Evolutionary conservation across 495 filamentous ascomycete species (phyloP), one percentile per base, ranked within the genome.

Genomic region (Aspergillus avenaceus): DNA sequence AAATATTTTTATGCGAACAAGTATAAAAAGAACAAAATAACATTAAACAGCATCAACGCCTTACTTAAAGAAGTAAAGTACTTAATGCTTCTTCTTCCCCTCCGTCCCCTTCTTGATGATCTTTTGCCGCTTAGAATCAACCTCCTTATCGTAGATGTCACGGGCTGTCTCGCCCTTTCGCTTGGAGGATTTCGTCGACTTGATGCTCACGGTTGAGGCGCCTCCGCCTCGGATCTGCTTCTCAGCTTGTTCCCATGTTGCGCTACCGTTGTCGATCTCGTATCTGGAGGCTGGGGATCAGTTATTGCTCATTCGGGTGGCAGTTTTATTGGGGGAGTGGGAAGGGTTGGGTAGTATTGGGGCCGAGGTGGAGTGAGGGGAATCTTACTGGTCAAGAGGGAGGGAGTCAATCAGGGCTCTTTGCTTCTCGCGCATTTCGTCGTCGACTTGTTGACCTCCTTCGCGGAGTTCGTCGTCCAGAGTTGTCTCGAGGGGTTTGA

Each of bases 391-490:
- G 54, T 95, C 89, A 36, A 98, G 74, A 26, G 91, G 91, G 36
- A 97, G 69, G 54, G 89, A 83, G 73, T 96, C 87, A 54, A 97
- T 95, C 52, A 97, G 68, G 48, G 87, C 86, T 58, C 85, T 81
- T 67, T 92, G 88, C 71, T 87, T 87, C 67, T 84, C 81, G 54
- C 81, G 78, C 62, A 96, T 64, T 41, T 80, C 84, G 27, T 72
- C 71, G 55, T 91, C 63, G 16, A 87, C 77, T 65, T 93, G 82
- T 55, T 91, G 77, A 2, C 87, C 90, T 11, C 84, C 93, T 56
- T 93, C 86, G 42, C 82, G 84, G 26, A 97, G 76, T 62, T 99
- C 95, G 4, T 92, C 89, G n/a, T 88, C 82, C 18, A 97, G 64
- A n/a, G 71, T 70, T 47, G 75, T 76, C n/a, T 84, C 80, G 12